A percentile compares a stretch with the other conserved stretches of the same genome.
These are phyloP conservation scores for Westerdykella ornata DNA, from an alignment of 2,329 filamentous ascomycete species.

Conservation along the genomic window DNA sequence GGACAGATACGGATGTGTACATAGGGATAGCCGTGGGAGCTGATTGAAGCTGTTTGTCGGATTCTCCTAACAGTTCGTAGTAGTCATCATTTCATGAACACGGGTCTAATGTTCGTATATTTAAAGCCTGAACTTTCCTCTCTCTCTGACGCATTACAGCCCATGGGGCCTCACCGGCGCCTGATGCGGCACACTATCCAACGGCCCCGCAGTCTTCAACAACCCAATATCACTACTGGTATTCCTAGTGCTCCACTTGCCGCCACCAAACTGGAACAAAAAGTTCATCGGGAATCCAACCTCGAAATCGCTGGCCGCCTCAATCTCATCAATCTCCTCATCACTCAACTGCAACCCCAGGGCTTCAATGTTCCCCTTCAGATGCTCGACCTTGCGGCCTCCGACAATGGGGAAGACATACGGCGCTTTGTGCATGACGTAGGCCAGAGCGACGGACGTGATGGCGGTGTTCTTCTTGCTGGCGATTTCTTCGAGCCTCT, in stretches of 20 bases:
- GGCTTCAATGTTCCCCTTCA: conserved; percentile 58
- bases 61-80: no score
- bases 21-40: no score
- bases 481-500: conserved; percentile 55
- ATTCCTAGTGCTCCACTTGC: conserved; percentile 24
- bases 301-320: conserved; percentile 49
- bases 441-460: conserved; percentile 59
- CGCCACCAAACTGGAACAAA: conserved; percentile 30
- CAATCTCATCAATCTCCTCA: conserved; percentile 51
- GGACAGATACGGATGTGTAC: no score
- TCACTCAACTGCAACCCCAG: conserved; percentile 46
- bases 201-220: conserved; percentile 21
- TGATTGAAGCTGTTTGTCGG: no score
- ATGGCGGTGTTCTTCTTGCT: conserved; percentile 51
- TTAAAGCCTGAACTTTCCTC: no score
- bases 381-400: conserved; percentile 63
- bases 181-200: conserved; percentile 22
- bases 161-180: conserved; percentile 24
- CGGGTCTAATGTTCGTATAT: no score
- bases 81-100: no score
- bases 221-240: conserved; percentile 24
- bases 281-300: conserved; percentile 50
- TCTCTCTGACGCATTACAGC: no score
- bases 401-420: conserved; percentile 72
- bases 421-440: conserved; percentile 63